Evolutionary conservation across 1,284 basidiomycete species (phyloP).

Genomic region (Porodaedalea pini): DNA sequence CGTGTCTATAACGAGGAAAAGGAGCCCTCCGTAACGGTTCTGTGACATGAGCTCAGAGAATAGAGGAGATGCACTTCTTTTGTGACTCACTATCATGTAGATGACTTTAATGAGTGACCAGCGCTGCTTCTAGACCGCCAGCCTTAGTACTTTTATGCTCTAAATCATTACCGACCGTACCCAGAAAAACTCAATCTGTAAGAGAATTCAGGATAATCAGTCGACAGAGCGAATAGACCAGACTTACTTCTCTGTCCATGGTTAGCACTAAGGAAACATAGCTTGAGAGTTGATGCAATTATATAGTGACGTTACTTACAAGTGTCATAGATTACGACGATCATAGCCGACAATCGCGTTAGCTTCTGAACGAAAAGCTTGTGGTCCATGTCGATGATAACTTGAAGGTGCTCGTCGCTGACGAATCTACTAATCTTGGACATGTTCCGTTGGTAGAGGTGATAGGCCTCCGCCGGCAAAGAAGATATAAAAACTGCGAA

Average conservation of each 20-base stretch:
- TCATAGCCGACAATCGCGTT: slow-evolving; percentile 2
- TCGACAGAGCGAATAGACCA: too few relatives aligned
- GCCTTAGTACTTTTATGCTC: background rate
- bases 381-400: background rate
- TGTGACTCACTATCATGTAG: slow-evolving; percentile 2
- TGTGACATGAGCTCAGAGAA: background rate
- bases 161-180: background rate
- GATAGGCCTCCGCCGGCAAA: background rate
- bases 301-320: background rate
- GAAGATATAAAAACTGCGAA: background rate
- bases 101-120: slow-evolving; percentile 8
- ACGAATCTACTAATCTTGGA: background rate
- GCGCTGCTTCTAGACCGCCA: background rate
- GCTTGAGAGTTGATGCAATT: background rate
- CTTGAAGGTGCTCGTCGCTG: background rate
- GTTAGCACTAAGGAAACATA: slow-evolving; percentile 1
- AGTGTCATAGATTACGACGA: slow-evolving; percentile 9
- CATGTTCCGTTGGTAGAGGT: background rate
- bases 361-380: slow-evolving; percentile 2
- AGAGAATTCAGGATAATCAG: background rate
- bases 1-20: slow-evolving; percentile 6
- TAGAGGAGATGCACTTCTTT: background rate
- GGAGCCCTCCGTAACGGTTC: slow-evolving; percentile 10
- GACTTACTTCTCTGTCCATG: slow-evolving; percentile 10
- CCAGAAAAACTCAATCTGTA: slow-evolving; percentile 8